These are phyloP conservation scores for Didymella keratinophila DNA, from an alignment of 2,329 filamentous ascomycete genomes.

Conservation along the genomic window DNA sequence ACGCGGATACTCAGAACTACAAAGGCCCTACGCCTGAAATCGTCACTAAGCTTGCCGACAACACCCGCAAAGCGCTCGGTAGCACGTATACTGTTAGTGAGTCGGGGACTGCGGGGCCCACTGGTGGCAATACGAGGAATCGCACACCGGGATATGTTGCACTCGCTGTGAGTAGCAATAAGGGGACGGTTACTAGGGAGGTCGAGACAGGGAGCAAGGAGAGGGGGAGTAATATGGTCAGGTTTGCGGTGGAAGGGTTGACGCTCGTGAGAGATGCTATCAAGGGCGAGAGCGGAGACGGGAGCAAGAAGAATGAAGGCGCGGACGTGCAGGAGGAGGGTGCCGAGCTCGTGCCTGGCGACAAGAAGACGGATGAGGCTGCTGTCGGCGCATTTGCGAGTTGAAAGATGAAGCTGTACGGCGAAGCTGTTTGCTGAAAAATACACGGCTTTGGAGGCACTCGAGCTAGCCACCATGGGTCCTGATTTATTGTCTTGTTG, in stretches of 20 bases:
- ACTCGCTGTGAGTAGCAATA: constrained; percentile 64
- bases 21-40: constrained; percentile 66
- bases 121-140: constrained; percentile 63
- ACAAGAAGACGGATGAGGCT: constrained; percentile 5
- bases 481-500: background rate
- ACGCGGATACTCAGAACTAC: constrained; percentile 61
- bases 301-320: background rate
- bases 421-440: background rate
- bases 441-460: background rate
- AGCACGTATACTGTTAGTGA: constrained; percentile 67
- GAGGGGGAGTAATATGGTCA: constrained; percentile 68
- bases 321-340: constrained; percentile 8
- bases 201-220: constrained; percentile 64
- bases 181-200: constrained; percentile 63
- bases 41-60: constrained; percentile 63
- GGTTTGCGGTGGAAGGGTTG: constrained; percentile 66
- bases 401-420: constrained; percentile 1
- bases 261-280: constrained; percentile 65
- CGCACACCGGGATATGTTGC: constrained; percentile 70
- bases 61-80: constrained; percentile 63
- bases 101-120: constrained; percentile 71
- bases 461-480: background rate
- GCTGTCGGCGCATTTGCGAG: constrained; percentile 16
- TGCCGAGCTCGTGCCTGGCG: constrained; percentile 14
- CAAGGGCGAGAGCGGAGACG: constrained; percentile 40